A percentile compares a stretch with the other conserved stretches of the same genome.
Conservation (phyloP, 176 grass and related monocot species). For the Ensete glaucum region DNA sequence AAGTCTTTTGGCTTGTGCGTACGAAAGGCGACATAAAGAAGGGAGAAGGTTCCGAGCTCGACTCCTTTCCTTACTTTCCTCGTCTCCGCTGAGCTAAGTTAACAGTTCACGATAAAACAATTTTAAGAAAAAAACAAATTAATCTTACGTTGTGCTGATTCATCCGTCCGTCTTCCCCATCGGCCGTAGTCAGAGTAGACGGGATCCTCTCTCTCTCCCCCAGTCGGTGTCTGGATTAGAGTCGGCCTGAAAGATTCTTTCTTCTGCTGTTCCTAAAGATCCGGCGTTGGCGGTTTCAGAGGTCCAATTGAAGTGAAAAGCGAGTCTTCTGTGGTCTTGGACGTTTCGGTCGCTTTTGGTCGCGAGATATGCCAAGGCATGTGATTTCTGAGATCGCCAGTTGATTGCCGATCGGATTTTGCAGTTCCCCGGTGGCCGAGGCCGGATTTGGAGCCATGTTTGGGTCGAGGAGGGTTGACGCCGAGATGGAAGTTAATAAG, state of each 20-base stretch:
- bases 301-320: background rate
- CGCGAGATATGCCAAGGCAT: background rate
- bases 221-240: background rate
- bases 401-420: background rate
- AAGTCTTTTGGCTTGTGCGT: background rate
- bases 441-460: slow-evolving; percentile 1
- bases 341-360: background rate
- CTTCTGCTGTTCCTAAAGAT: background rate
- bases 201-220: background rate
- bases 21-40: background rate
- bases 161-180: background rate
- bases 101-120: background rate
- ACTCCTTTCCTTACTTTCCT: background rate
- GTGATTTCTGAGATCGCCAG: background rate
- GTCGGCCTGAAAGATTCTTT: background rate
- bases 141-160: background rate
- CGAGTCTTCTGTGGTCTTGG: background rate
- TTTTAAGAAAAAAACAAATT: background rate
- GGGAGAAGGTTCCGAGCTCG: too few relatives aligned
- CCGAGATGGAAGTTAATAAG: slow-evolving; percentile 7
- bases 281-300: background rate
- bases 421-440: background rate
- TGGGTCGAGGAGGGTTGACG: slow-evolving; percentile 5
- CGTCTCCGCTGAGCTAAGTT: background rate
- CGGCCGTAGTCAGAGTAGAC: background rate